A percentile compares a stretch with the other conserved stretches of the same genome.
phyloP scores from a whole-genome alignment of 2,329 filamentous ascomycete species.

The Aspergillus chevalieri region DNA sequence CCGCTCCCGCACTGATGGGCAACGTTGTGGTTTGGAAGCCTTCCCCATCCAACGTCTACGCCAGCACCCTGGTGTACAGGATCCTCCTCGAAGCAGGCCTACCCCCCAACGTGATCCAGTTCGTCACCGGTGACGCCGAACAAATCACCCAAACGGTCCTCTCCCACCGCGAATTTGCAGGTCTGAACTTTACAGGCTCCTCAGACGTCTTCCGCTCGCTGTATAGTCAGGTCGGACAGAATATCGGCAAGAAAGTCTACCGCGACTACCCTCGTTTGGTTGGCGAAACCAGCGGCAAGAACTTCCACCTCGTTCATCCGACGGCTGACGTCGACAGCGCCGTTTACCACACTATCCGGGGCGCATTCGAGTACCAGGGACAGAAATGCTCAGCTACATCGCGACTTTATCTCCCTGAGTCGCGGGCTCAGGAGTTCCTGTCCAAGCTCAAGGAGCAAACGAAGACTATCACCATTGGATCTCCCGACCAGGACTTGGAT shows the following conservation, averaged over 20 bases:
- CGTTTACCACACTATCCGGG: slow-evolving; percentile 71
- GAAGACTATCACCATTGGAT: slow-evolving; percentile 61
- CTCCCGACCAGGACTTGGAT: slow-evolving; percentile 29
- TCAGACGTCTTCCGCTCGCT: slow-evolving; percentile 82
- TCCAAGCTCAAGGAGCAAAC: slow-evolving; percentile 59
- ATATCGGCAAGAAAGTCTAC: slow-evolving; percentile 72
- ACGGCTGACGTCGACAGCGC: slow-evolving; percentile 71
- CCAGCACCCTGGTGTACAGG: slow-evolving; percentile 81
- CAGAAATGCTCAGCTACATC: slow-evolving; percentile 85
- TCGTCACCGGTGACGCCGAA: slow-evolving; percentile 79
- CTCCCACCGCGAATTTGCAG: slow-evolving; percentile 70
- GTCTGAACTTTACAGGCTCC: slow-evolving; percentile 85
- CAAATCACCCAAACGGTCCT: slow-evolving; percentile 73
- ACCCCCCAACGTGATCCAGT: slow-evolving; percentile 83
- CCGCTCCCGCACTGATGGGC: slow-evolving; percentile 77
- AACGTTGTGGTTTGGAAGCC: slow-evolving; percentile 98
- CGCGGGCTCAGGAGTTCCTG: slow-evolving; percentile 65
- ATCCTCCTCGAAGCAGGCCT: slow-evolving; percentile 89
- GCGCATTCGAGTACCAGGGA: slow-evolving; percentile 81
- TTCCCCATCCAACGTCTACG: slow-evolving; percentile 75
- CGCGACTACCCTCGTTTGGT: slow-evolving; percentile 77
- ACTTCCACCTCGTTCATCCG: slow-evolving; percentile 75
- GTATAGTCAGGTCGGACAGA: slow-evolving; percentile 76
- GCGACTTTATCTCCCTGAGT: slow-evolving; percentile 68
- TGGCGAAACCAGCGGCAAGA: slow-evolving; percentile 85